A percentile compares a stretch with the other conserved stretches of the same genome.
Evolutionary conservation across 2,329 filamentous ascomycete genomes (phyloP).

Genomic region (Trichoderma atrobrunneum): DNA sequence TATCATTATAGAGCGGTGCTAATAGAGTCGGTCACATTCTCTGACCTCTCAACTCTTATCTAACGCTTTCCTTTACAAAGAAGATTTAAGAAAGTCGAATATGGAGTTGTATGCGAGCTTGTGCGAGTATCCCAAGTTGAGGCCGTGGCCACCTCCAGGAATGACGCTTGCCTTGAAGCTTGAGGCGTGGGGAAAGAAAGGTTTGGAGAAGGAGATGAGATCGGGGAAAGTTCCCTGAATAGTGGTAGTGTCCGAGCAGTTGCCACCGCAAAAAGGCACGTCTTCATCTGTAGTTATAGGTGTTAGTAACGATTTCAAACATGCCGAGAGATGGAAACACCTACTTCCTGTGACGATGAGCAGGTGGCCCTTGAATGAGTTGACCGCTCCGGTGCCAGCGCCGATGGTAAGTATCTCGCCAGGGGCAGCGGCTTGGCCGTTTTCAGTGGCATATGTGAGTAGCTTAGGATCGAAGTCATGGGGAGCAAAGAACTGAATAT

Average conservation of each 20-base stretch:
- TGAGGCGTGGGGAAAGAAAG: slow-evolving; percentile 43
- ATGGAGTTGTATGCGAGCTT: slow-evolving; percentile 36
- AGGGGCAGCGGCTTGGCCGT: slow-evolving; percentile 54
- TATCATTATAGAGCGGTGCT: background rate
- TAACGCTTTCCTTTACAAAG: background rate
- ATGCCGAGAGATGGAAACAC: slow-evolving; percentile 18
- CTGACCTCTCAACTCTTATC: background rate
- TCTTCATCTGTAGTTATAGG: slow-evolving; percentile 40
- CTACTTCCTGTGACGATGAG: slow-evolving; percentile 57
- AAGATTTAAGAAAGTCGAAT: slow-evolving; percentile 34
- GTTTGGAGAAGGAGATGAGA: slow-evolving; percentile 42
- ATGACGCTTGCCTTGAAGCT: slow-evolving; percentile 55
- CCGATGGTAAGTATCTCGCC: slow-evolving; percentile 60
- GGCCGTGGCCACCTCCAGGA: slow-evolving; percentile 47
- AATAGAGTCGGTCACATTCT: background rate
- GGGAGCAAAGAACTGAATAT: slow-evolving; percentile 53
- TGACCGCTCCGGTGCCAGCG: slow-evolving; percentile 33
- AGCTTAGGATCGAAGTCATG: slow-evolving; percentile 54
- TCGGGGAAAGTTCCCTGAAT: slow-evolving; percentile 37
- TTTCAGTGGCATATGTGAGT: slow-evolving; percentile 43
- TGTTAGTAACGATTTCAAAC: background rate
- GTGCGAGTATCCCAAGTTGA: slow-evolving; percentile 47
- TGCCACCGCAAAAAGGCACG: slow-evolving; percentile 59
- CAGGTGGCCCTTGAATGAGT: slow-evolving; percentile 51
- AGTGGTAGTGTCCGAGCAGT: slow-evolving; percentile 49